Percentiles rank a stretch among this genome's conserved stretches.
Conservation (phyloP, 176 grass and related monocot genomes). For the Juncus effusus region DNA sequence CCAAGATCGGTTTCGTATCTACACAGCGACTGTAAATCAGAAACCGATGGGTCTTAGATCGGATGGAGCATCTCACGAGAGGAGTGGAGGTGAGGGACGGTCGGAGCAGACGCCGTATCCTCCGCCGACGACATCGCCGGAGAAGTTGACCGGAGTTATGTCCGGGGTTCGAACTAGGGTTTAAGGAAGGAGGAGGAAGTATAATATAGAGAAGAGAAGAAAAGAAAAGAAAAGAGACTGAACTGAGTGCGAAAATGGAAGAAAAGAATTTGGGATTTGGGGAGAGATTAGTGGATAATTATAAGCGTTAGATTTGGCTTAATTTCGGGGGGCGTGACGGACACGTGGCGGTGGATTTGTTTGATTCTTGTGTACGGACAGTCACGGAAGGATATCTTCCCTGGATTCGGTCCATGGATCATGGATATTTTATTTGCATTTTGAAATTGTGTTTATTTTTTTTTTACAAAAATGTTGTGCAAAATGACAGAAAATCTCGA, state of each 20-base stretch:
- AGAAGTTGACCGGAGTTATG: neutral
- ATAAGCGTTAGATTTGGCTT: constrained; percentile 4
- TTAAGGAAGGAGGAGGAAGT: neutral
- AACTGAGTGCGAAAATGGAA: neutral
- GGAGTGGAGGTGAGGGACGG: neutral
- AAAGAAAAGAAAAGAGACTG: neutral
- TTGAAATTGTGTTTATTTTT: too few species aligned
- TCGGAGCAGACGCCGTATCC: neutral
- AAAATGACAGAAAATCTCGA: too few species aligned
- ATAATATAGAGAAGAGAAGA: neutral
- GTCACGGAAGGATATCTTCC: neutral
- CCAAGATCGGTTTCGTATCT: constrained; percentile 9
- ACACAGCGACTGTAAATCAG: neutral
- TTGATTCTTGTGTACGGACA: neutral
- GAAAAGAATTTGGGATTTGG: neutral
- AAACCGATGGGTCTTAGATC: constrained; percentile 11
- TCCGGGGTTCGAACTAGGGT: constrained; percentile 3
- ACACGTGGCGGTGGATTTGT: constrained; percentile 7
- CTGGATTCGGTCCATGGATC: neutral
- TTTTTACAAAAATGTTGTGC: too few species aligned
- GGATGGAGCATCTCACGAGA: constrained; percentile 26
- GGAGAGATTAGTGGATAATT: neutral
- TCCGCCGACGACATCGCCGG: constrained; percentile 21
- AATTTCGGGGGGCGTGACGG: neutral
- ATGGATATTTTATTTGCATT: neutral